These are phyloP conservation scores for Saitozyma sp. DNA, from an alignment of 768 basidiomycete species.

Conservation along the genomic window DNA sequence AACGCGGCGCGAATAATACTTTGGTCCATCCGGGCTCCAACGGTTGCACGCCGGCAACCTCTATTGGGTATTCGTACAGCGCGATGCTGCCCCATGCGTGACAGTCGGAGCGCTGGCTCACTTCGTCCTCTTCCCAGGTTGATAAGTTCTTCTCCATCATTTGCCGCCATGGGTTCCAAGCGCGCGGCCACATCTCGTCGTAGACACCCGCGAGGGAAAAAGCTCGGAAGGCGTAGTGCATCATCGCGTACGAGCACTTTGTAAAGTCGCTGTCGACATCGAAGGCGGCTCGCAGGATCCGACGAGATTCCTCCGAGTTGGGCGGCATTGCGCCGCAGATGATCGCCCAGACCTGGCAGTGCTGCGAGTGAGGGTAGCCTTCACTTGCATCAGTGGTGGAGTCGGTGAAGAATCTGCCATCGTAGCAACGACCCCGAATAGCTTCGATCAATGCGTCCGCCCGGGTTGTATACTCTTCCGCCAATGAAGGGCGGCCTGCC, in stretches of 20 bases:
- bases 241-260: constrained; percentile 28
- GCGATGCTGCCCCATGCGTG: constrained; percentile 36
- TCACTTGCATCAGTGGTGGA: neutral
- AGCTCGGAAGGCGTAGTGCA: constrained; percentile 36
- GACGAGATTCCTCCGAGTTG: constrained; percentile 15
- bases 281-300: neutral
- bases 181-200: constrained; percentile 12
- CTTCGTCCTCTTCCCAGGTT: constrained; percentile 40
- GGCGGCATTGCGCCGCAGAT: constrained; percentile 11
- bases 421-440: constrained; percentile 11
- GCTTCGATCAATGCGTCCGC: constrained; percentile 1
- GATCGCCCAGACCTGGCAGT: constrained; percentile 13
- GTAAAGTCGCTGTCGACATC: neutral
- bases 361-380: constrained; percentile 8
- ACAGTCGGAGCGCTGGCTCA: constrained; percentile 32
- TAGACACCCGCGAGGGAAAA: constrained; percentile 26
- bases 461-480: neutral
- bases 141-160: constrained; percentile 29
- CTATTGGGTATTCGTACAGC: constrained; percentile 29
- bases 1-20: constrained; percentile 18
- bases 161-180: constrained; percentile 22
- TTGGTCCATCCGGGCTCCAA: constrained; percentile 21
- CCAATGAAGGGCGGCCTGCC: constrained; percentile 3
- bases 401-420: constrained; percentile 11
- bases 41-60: constrained; percentile 31